Evolutionary conservation across 768 basidiomycete genomes (phyloP).

Genomic region (Pleurotus ostreatus): DNA sequence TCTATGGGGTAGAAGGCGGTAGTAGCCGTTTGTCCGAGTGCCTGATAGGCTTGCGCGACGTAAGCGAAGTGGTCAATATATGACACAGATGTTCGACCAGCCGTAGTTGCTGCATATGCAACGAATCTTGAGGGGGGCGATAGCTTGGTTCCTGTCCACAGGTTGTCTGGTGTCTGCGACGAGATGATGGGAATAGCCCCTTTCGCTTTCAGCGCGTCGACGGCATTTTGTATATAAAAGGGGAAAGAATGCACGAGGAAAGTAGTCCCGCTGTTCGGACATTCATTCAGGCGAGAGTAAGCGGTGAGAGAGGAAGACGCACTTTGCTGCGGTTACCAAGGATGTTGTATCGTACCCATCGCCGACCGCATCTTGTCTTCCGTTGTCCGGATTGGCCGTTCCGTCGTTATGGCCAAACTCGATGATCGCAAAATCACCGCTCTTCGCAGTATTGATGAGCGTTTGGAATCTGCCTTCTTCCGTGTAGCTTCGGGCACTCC

Average conservation of each 20-base stretch:
- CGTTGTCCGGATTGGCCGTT: slow-evolving; percentile 34
- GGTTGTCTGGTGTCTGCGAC: slow-evolving; percentile 44
- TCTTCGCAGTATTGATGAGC: slow-evolving; percentile 33
- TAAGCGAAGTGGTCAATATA: slow-evolving; percentile 47
- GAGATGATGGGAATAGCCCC: slow-evolving; percentile 45
- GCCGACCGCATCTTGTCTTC: slow-evolving; percentile 36
- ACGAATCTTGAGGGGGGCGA: slow-evolving; percentile 40
- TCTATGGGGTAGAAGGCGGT: slow-evolving; percentile 41
- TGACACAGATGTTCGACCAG: slow-evolving; percentile 28
- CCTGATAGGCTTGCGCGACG: slow-evolving; percentile 36
- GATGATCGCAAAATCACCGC: slow-evolving; percentile 39
- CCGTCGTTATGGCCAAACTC: slow-evolving; percentile 50
- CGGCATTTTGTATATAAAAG: slow-evolving; percentile 41
- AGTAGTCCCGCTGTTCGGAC: slow-evolving; percentile 26
- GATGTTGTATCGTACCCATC: slow-evolving; percentile 32
- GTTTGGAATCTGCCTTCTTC: slow-evolving; percentile 43
- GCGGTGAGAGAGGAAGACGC: slow-evolving; percentile 10
- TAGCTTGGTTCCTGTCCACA: slow-evolving; percentile 32
- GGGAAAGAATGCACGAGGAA: slow-evolving; percentile 42
- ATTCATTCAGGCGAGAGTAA: not conserved
- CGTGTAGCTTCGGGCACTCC: slow-evolving; percentile 42
- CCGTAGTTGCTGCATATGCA: slow-evolving; percentile 36
- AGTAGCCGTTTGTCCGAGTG: slow-evolving; percentile 33
- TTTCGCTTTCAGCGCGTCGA: slow-evolving; percentile 36
- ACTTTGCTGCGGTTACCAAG: slow-evolving; percentile 32